These are phyloP conservation scores for Terfezia boudieri DNA, from an alignment of 495 filamentous ascomycete genomes.

Conservation along the genomic window DNA sequence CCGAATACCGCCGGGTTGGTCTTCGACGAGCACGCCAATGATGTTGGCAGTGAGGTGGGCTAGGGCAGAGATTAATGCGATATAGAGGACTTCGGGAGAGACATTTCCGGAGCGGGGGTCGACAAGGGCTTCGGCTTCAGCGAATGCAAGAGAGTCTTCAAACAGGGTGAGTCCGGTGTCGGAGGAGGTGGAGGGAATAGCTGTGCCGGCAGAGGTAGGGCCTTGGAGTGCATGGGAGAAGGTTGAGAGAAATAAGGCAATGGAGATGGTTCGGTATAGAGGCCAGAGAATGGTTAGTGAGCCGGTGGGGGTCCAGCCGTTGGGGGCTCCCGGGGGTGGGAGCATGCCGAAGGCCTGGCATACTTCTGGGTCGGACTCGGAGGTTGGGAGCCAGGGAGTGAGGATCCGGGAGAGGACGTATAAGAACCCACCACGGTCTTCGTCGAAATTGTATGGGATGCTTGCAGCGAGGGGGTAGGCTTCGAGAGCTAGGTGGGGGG, in stretches of 20 bases:
- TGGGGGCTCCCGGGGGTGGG: constrained; percentile 9
- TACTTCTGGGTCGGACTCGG: constrained; percentile 7
- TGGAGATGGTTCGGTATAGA: constrained; percentile 55
- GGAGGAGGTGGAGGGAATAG: constrained; percentile 93
- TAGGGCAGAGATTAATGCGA: constrained; percentile 67
- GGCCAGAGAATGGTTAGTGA: constrained; percentile 76
- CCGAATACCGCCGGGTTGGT: neutral
- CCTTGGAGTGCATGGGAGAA: constrained; percentile 76
- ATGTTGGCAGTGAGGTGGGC: constrained; percentile 71
- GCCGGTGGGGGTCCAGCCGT: constrained; percentile 27
- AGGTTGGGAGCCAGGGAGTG: neutral
- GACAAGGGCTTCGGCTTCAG: constrained; percentile 57
- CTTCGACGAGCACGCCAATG: constrained; percentile 39
- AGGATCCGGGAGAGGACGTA: neutral
- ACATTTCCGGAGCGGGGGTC: constrained; percentile 33
- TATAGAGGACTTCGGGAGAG: constrained; percentile 67
- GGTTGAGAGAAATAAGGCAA: constrained; percentile 74
- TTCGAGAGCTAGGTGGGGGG: constrained; percentile 34
- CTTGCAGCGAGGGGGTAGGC: neutral
- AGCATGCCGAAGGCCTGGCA: constrained; percentile 16
- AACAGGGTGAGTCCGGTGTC: constrained; percentile 95
- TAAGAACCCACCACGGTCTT: neutral
- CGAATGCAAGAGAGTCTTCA: constrained; percentile 88
- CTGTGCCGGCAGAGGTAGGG: constrained; percentile 50
- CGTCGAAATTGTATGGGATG: neutral